A percentile compares a stretch with the other conserved stretches of the same genome.
These are phyloP conservation scores for Paramecium sonneborni DNA, from an alignment of 73 alveolate genomes.

Conservation along the genomic window DNA sequence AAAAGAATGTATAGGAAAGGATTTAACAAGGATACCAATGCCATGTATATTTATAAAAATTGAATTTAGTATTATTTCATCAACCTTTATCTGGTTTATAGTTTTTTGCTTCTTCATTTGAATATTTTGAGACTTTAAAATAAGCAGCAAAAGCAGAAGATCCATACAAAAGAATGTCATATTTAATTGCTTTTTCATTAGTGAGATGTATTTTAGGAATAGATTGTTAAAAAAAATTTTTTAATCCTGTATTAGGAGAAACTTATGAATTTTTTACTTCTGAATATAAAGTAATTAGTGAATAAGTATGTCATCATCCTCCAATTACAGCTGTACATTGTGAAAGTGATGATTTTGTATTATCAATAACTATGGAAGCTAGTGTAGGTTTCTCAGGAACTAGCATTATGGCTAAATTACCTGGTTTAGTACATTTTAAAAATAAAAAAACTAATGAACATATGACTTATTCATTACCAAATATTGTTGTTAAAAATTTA, in stretches of 20 bases:
- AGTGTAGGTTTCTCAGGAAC: constrained; percentile 68
- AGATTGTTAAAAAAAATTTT: constrained; percentile 70
- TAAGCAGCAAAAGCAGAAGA: constrained; percentile 15
- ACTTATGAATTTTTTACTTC: constrained; percentile 71
- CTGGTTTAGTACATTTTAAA: constrained; percentile 59
- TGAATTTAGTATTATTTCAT: not conserved
- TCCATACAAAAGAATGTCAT: constrained; percentile 63
- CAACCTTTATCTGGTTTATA: constrained; percentile 15
- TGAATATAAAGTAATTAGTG: constrained; percentile 64
- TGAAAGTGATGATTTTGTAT: constrained; percentile 72
- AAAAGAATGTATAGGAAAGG: constrained; percentile 7
- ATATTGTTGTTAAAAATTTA: constrained; percentile 18
- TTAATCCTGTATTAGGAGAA: constrained; percentile 82
- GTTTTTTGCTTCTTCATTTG: constrained; percentile 2
- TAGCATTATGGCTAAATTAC: constrained; percentile 49
- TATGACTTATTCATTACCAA: not conserved
- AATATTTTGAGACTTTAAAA: not conserved
- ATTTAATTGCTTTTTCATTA: constrained; percentile 64
- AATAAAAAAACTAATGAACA: constrained; percentile 56
- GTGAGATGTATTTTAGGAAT: constrained; percentile 65
- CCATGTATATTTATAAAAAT: not conserved
- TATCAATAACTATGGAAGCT: constrained; percentile 38
- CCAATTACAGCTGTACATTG: constrained; percentile 85
- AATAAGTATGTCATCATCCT: constrained; percentile 84
- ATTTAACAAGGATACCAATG: constrained; percentile 30